These are phyloP conservation scores for Diutina rugosa DNA, from an alignment of 1,139 yeast genomes.

Conservation along the genomic window DNA sequence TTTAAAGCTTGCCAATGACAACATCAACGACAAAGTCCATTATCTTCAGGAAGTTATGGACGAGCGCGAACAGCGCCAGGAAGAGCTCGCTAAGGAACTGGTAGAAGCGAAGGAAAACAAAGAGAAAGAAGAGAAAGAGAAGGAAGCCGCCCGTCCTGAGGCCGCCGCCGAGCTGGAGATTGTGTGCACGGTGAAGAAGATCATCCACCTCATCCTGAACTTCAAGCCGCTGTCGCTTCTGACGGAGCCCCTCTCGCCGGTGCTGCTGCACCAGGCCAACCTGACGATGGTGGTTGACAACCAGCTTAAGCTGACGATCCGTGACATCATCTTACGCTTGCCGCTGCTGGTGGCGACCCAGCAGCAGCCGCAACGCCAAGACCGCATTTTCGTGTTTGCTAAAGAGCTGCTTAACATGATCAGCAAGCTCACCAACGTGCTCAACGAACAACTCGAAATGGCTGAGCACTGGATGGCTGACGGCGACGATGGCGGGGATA, in stretches of 20 bases:
- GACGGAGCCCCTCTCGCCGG: slow-evolving; percentile 8
- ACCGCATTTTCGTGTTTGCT: slow-evolving; percentile 66
- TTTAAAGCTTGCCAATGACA: slow-evolving; percentile 64
- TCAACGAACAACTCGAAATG: slow-evolving; percentile 69
- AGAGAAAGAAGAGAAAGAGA: neutral
- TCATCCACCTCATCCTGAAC: slow-evolving; percentile 73
- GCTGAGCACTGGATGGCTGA: slow-evolving; percentile 74
- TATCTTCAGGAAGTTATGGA: slow-evolving; percentile 36
- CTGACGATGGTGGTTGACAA: slow-evolving; percentile 5
- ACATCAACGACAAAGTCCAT: slow-evolving; percentile 50
- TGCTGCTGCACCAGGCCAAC: slow-evolving; percentile 4
- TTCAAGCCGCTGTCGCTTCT: slow-evolving; percentile 61
- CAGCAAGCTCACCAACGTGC: slow-evolving; percentile 65
- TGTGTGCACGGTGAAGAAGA: slow-evolving; percentile 77
- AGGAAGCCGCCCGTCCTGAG: slow-evolving; percentile 9
- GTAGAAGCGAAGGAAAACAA: neutral
- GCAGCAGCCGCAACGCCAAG: slow-evolving; percentile 27
- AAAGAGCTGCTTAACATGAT: slow-evolving; percentile 87
- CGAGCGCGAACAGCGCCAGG: slow-evolving; percentile 10
- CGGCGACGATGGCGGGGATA: neutral
- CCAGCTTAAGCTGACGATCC: slow-evolving; percentile 50
- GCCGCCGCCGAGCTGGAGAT: slow-evolving; percentile 65
- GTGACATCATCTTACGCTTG: slow-evolving; percentile 62
- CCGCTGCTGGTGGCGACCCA: slow-evolving; percentile 49
- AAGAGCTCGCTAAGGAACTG: slow-evolving; percentile 3